Evolutionary conservation across 768 basidiomycete species (phyloP).

Genomic region (Mycena maculata): DNA sequence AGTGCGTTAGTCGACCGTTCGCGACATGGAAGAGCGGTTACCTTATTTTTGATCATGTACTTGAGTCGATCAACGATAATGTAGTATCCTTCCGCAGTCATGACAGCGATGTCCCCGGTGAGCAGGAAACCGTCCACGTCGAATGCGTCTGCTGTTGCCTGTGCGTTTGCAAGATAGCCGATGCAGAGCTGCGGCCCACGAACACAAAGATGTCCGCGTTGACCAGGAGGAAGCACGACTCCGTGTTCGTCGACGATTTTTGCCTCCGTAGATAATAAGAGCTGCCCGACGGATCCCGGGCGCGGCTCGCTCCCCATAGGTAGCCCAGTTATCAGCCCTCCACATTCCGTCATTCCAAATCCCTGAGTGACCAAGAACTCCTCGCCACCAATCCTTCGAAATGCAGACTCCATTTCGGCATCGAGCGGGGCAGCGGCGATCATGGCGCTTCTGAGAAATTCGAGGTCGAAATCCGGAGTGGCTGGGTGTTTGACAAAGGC

Average conservation of each 20-base stretch:
- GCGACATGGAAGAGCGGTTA: background rate
- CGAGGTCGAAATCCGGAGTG: background rate
- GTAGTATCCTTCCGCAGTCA: constrained; percentile 1
- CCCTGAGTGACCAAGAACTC: constrained; percentile 6
- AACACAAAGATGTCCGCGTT: constrained; percentile 9
- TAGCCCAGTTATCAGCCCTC: constrained; percentile 6
- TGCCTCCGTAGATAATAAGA: constrained; percentile 1
- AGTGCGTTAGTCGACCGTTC: background rate
- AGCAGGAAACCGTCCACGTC: constrained; percentile 6
- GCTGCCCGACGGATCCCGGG: constrained; percentile 1
- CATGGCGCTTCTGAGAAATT: background rate
- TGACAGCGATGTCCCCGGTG: constrained; percentile 12
- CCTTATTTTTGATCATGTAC: constrained; percentile 19
- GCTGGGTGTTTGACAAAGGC: constrained; percentile 14
- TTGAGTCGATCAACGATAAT: constrained; percentile 7
- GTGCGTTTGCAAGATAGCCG: constrained; percentile 7
- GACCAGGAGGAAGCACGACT: background rate
- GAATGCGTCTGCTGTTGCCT: constrained; percentile 2
- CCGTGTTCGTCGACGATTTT: constrained; percentile 11
- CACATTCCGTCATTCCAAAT: constrained; percentile 17
- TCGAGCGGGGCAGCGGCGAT: constrained; percentile 10
- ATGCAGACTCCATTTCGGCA: background rate
- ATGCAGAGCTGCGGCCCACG: constrained; percentile 11
- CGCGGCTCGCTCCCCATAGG: background rate
- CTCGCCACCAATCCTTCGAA: background rate